phyloP scores from a whole-genome alignment of 768 basidiomycete species.

The Lentinula sp. region DNA sequence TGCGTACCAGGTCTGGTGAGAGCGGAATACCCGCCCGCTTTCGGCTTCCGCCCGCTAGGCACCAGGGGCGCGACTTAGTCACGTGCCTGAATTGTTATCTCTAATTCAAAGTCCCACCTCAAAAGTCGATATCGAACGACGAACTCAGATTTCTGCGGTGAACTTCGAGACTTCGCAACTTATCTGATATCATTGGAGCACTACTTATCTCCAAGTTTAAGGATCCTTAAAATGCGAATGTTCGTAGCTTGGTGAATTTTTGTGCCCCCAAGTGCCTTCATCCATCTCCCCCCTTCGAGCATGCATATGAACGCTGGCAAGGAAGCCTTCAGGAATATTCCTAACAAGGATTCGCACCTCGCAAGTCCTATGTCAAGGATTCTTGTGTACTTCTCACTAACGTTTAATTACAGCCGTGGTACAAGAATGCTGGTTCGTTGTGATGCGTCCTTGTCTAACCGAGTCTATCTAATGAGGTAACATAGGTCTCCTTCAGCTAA shows the following conservation, averaged over 20 bases:
- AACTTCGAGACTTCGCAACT: background rate
- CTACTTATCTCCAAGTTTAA: background rate
- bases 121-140: background rate
- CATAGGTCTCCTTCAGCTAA: conserved; percentile 3
- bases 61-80: background rate
- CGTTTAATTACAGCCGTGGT: background rate
- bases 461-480: background rate
- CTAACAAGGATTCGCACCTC: background rate
- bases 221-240: background rate
- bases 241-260: background rate
- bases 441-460: background rate
- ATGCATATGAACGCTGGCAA: background rate
- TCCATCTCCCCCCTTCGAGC: background rate
- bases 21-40: background rate
- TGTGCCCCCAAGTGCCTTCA: background rate
- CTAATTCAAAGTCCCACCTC: background rate
- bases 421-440: conserved; percentile 1
- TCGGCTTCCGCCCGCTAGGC: background rate
- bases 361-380: background rate
- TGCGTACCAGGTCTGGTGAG: background rate
- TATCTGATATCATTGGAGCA: background rate
- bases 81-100: background rate
- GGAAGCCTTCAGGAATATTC: background rate
- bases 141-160: background rate
- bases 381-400: background rate